Evolutionary conservation across 2,329 filamentous ascomycete genomes (phyloP), one percentile per base, ranked within the genome.

Genomic region (Ceratocystis huliohia): DNA sequence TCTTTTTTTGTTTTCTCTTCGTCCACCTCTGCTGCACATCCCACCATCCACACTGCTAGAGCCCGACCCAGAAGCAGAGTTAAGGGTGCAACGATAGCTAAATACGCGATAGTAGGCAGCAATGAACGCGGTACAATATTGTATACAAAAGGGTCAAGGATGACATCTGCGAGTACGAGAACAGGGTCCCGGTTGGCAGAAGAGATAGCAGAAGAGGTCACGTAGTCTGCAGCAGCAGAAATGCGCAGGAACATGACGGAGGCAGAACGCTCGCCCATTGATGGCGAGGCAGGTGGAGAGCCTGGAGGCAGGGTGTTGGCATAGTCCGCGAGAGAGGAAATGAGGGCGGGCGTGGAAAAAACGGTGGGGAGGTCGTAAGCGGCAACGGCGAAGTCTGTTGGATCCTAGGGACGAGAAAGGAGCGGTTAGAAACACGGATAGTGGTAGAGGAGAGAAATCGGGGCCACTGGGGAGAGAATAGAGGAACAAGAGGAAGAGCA

Each of bases 61-160:
- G 13, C 45, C 17, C 57, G 56, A 20, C 56, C 66, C 41, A 69
- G 25, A 5, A 69, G n/a, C 30, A 64, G 25, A 2, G 57, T 62
- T 20, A 67, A 22, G 4, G 67, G 77, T 46, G 84, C 84, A 65
- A 96, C 81, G 2, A 82, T 70, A 3, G 81, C 71, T 65, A 95
- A 80, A 75, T 91, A 96, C 45, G 76, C 77, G 13, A 83, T 84
- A 1, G 88, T 93, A 22, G 89, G 86, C 25, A 88, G 72, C 17
- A 97, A 78, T 3, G 91, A 96, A 64, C 80, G 80, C 13, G 94
- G 94, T 64, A 97, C 80, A 17, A 91, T 73, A 77, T 95, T 94
- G 72, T 87, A 76, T 28, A 95, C 68, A 73, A 87, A 97, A 0
- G 91, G 91, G 74, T 97, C 94, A 28, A 99, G 83, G 71, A 96